These are phyloP conservation scores for Dillenia suffruticosa DNA, from an alignment of 164 flowering plant genomes.

Conservation along the genomic window DNA sequence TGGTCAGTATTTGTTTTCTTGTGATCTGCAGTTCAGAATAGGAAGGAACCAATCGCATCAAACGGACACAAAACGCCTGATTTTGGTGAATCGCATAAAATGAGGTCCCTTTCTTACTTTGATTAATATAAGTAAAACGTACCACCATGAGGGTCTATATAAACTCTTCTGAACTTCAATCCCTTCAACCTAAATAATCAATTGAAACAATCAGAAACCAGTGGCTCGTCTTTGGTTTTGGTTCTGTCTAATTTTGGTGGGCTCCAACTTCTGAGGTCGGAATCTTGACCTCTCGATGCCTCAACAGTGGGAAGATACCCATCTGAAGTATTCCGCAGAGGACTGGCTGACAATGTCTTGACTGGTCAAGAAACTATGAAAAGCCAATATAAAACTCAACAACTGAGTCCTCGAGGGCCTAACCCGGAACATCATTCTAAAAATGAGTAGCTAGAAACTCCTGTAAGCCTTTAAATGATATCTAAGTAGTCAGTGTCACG, in stretches of 20 bases:
- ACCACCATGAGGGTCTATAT: too few species aligned
- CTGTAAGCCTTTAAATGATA: too few species aligned
- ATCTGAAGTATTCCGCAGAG: conserved; percentile 1
- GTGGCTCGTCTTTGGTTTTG: conserved; percentile 23
- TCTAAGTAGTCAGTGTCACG: too few species aligned
- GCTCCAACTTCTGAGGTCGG: conserved; percentile 7
- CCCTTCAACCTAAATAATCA: too few species aligned
- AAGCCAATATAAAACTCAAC: conserved; percentile 2
- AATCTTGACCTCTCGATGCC: conserved; percentile 1
- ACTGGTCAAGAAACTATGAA: background rate
- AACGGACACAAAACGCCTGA: too few species aligned
- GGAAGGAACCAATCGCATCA: too few species aligned
- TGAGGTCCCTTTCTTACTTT: too few species aligned
- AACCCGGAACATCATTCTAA: conserved; percentile 26
- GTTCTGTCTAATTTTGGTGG: conserved; percentile 15
- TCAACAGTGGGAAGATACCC: background rate
- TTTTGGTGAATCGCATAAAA: too few species aligned
- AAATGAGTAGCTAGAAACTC: background rate
- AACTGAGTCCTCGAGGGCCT: conserved; percentile 34
- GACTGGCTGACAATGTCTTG: background rate
- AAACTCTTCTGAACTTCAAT: too few species aligned
- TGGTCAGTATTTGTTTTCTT: too few species aligned
- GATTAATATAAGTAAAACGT: too few species aligned
- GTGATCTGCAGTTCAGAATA: too few species aligned
- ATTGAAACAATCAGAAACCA: conserved; percentile 3